Base-by-base conservation (phyloP, 2,329 filamentous ascomycete species). In the Aspergillus viridinutans region DNA sequence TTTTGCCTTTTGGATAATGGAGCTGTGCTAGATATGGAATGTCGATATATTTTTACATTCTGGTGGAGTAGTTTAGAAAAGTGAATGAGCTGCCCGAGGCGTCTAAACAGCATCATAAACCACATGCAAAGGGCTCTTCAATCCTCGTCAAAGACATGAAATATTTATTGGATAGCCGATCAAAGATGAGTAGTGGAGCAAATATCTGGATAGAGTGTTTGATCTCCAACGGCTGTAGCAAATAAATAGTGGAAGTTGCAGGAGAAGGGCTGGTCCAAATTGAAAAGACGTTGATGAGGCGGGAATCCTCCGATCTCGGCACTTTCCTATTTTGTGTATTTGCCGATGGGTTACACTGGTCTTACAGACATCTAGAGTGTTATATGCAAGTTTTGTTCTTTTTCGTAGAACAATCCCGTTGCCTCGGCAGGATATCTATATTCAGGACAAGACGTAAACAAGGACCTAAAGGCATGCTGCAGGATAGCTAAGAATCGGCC, bases 1-100 rank as follows among this genome's bases (percentile, higher is more conserved):
- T 69, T 58, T 67, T 73, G 71, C 21, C 58, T 59, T 35, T 57
- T 63, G 25, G 58, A 58, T 14, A 29, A 28, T 21, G 38, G 21
- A 49, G 17, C 40, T 20, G 23, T 5, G 21, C 42, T 10, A 20
- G 51, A 53, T 10, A 12, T 20, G n/a, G 35, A 45, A 8, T 9
- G 20, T 20, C 8, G 42, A 23, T 45, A 8, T 45, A 23, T 5
- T 45, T 12, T 20, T 20, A 45, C 8, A 45, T 45, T 45, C 14
- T 38, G 14, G 14, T n/a, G 7, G 5, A 3, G 14, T 38, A 2
- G 32, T 38, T 7, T 17, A 7, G 32, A 38, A 6, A 6, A 6
- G 3, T 38, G 14, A 17, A 38, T 2, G 2, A 38, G 5, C 32
- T 14, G 14, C 17, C 32, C 14, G 32, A 38, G 32, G 32, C 14